phyloP scores from a whole-genome alignment of 2,329 filamentous ascomycete genomes.

The Aspergillus thermomutatus region DNA sequence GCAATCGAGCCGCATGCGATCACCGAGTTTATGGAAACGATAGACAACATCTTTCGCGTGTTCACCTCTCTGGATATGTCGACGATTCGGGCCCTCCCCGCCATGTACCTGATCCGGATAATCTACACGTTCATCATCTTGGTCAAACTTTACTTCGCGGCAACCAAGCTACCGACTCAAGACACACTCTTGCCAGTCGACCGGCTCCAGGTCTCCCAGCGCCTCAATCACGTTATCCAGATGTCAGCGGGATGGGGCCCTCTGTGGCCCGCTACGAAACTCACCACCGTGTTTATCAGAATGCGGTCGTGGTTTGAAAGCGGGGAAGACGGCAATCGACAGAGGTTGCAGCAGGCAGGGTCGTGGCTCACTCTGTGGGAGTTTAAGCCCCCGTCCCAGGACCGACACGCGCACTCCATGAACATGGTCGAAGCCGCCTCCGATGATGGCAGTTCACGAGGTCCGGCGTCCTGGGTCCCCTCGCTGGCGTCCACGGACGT shows the following conservation, averaged over 20 bases:
- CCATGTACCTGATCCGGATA: slow-evolving; percentile 1
- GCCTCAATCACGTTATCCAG: not conserved
- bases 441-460: no score
- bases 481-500: no score
- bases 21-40: not conserved
- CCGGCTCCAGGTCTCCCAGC: not conserved
- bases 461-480: no score
- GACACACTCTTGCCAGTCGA: not conserved
- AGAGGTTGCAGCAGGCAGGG: no score
- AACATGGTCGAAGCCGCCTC: no score
- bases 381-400: no score
- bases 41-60: not conserved
- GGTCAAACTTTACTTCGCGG: slow-evolving; percentile 2
- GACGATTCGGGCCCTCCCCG: not conserved
- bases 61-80: slow-evolving; percentile 4
- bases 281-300: not conserved
- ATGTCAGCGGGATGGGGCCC: not conserved
- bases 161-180: not conserved
- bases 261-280: slow-evolving; percentile 2
- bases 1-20: not conserved
- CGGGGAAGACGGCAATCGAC: not conserved
- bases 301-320: not conserved
- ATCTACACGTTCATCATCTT: not conserved
- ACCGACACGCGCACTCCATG: no score
- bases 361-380: no score